Conservation (phyloP, 345 rosid genomes). For the Carallia brachiata region DNA sequence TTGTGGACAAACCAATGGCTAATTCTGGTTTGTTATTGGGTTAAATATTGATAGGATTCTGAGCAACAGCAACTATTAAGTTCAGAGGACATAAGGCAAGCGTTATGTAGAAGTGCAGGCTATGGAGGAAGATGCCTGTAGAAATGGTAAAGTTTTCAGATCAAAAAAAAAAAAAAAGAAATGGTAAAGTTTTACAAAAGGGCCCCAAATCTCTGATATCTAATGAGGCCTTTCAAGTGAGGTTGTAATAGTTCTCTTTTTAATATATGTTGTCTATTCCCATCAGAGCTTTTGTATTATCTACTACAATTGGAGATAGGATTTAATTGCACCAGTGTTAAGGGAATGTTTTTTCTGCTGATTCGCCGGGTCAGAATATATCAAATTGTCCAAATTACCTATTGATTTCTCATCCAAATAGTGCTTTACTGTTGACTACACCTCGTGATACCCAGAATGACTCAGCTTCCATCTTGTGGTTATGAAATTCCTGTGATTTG, state of each 20-base stretch:
- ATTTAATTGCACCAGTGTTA: constrained; percentile 1
- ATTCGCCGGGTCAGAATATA: too few species aligned
- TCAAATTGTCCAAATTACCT: too few species aligned
- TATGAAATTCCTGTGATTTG: too few species aligned
- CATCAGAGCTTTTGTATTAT: constrained; percentile 13
- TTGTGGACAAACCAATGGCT: not conserved
- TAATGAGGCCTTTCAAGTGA: constrained; percentile 4
- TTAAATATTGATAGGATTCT: constrained; percentile 9
- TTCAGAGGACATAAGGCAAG: constrained; percentile 27
- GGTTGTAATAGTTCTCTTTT: constrained; percentile 6
- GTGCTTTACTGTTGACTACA: too few species aligned
- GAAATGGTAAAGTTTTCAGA: not conserved
- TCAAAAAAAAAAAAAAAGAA: too few species aligned
- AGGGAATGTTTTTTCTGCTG: too few species aligned
- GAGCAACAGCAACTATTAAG: constrained; percentile 10
- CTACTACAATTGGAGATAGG: constrained; percentile 8
- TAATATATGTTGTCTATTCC: constrained; percentile 8
- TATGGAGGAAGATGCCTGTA: constrained; percentile 31
- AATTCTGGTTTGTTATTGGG: not conserved
- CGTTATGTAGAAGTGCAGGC: constrained; percentile 21
- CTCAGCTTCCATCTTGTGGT: too few species aligned
- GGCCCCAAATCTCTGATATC: constrained; percentile 12
- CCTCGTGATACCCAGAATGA: too few species aligned
- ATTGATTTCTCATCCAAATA: too few species aligned
- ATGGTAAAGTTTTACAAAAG: not conserved